Base-by-base conservation (phyloP, 148 eudicot genomes). In the Heliosperma pusillum region DNA sequence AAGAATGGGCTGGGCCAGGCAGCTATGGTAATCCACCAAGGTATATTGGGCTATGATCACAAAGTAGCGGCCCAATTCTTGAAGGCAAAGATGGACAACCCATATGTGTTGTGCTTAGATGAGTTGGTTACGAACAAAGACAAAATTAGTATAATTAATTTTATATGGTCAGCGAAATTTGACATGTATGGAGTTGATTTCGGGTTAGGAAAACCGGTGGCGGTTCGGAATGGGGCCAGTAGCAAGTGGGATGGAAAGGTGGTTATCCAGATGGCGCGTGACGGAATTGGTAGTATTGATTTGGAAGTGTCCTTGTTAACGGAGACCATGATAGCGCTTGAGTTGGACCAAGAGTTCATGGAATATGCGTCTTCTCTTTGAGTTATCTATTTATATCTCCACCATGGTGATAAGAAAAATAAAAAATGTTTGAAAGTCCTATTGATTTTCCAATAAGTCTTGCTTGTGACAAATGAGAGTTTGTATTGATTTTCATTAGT, bases 171-270 rank as follows among this genome's bases (percentile, higher is more conserved):
- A 0, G 86, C 93, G 1, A 79, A 90, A 69, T 86, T 90, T 40
- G 91, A 90, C 3, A 87, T 88, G 87, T 92, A 88, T 66, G 88
- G 87, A 9, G 81, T 84, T 4, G 93, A 90, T 47, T 92, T 90
- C 26, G 97, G 97, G 74, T 82, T 91, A 85, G 97, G 95, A 0
- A 60, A 42, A 20, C 86, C 93, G 0, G 26, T 86, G 69, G 91
- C 91, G 0, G 79, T 87, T 2, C 65, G 87, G 27, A 86, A 85
- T 10, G 96, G 97, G 0, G 69, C 45, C 69, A 83, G 86, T 0
- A 85, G 85, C 50, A 90, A 87, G 70, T 88, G 83, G 26, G 90
- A 92, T 59, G 95, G 95, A 0, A 88, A 85, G 83, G 84, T 90
- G 55, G 87, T 92, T 3, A 87, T 93, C 7, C 88, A 84, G 29